A percentile compares a stretch with the other conserved stretches of the same genome.
phyloP scores from a whole-genome alignment of 2,329 filamentous ascomycete species.

The Aspergillus unguis region DNA sequence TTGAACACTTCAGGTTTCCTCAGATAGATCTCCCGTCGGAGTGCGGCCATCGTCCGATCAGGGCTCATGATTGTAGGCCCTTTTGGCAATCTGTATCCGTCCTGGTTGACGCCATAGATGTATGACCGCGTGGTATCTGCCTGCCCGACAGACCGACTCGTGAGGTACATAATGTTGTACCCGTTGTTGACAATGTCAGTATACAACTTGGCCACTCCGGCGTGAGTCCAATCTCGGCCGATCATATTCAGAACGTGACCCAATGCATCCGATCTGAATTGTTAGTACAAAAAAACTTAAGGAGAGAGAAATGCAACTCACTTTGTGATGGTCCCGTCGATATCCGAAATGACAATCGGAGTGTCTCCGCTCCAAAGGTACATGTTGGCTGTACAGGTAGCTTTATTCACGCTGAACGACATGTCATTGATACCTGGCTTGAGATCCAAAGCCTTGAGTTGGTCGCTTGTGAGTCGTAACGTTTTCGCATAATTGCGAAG shows the following conservation, averaged over 20 bases:
- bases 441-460: slow-evolving; percentile 79
- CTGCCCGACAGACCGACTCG: slow-evolving; percentile 87
- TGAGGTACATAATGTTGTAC: slow-evolving; percentile 98
- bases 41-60: slow-evolving; percentile 88
- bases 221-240: slow-evolving; percentile 95
- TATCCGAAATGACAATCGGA: slow-evolving; percentile 96
- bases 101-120: slow-evolving; percentile 82
- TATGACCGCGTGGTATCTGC: slow-evolving; percentile 88
- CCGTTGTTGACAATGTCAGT: slow-evolving; percentile 93
- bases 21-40: slow-evolving; percentile 88
- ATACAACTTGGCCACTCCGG: slow-evolving; percentile 94
- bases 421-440: slow-evolving; percentile 86
- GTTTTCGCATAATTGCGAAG: slow-evolving; percentile 95
- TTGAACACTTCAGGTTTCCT: slow-evolving; percentile 98
- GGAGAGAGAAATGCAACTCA: slow-evolving; percentile 28
- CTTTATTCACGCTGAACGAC: slow-evolving; percentile 94
- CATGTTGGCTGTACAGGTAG: slow-evolving; percentile 88
- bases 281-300: slow-evolving; percentile 10
- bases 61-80: slow-evolving; percentile 94
- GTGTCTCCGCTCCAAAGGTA: slow-evolving; percentile 89
- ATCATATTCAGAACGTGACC: slow-evolving; percentile 96
- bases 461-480: slow-evolving; percentile 87
- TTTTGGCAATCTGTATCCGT: slow-evolving; percentile 77
- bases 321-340: slow-evolving; percentile 98
- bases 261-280: slow-evolving; percentile 69